Percentiles rank a stretch among this genome's conserved stretches.
Conservation (phyloP, 306 rosid genomes). For the Heteromeles arbutifolia region DNA sequence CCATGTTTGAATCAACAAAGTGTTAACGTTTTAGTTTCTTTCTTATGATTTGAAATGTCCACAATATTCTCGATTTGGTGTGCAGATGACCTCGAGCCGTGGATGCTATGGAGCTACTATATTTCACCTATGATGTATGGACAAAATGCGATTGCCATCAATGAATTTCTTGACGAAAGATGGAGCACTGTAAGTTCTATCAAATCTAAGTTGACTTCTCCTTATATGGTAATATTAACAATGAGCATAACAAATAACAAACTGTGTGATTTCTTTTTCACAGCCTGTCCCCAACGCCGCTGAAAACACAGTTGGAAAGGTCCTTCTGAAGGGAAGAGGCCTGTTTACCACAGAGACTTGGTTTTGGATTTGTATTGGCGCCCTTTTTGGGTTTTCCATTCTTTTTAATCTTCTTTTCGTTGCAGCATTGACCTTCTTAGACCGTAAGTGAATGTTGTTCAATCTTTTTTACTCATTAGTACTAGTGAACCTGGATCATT, state of each 20-base stretch:
- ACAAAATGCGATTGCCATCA: slow-evolving; percentile 43
- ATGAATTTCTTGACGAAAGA: slow-evolving; percentile 48
- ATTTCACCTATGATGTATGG: slow-evolving; percentile 50
- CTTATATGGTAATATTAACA: not conserved
- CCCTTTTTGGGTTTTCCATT: slow-evolving; percentile 38
- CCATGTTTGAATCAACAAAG: not conserved
- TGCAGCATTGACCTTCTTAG: slow-evolving; percentile 45
- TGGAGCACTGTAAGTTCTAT: slow-evolving; percentile 41
- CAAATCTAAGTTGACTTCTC: not conserved
- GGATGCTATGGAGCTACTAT: slow-evolving; percentile 58
- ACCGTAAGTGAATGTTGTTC: slow-evolving; percentile 32
- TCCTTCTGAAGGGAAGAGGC: not conserved
- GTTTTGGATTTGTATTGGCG: slow-evolving; percentile 49
- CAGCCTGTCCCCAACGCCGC: slow-evolving; percentile 13
- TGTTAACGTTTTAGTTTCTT: not conserved
- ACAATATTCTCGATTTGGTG: not conserved
- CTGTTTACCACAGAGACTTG: slow-evolving; percentile 11
- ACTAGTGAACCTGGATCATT: not conserved
- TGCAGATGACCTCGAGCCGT: slow-evolving; percentile 35
- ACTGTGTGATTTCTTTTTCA: not conserved
- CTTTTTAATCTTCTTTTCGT: slow-evolving; percentile 44
- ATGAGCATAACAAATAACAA: not conserved
- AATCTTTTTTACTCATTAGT: not conserved
- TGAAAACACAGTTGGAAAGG: slow-evolving; percentile 5
- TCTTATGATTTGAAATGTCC: not conserved